Base-by-base conservation (phyloP, 2,329 filamentous ascomycete genomes). In the Curvularia sp. region DNA sequence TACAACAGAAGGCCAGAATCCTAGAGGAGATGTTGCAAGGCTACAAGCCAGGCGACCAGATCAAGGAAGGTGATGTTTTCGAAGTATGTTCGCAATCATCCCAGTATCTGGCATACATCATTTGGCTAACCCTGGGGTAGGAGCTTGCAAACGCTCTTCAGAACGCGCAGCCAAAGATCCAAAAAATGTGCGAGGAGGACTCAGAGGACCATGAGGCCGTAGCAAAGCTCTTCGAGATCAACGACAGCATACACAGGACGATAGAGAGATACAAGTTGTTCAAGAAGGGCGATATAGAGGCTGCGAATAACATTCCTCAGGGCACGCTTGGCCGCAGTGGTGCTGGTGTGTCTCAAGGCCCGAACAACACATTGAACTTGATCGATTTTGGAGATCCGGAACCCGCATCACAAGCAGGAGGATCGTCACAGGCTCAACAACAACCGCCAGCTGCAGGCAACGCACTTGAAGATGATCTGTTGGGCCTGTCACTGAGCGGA, bases 141-240 rank as follows among this genome's bases (percentile, higher is more conserved):
- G 95, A 99, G 81, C 84, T 99, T 53, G 93, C 93, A 5, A 89
- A 90, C 64, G 88, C 95, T 9, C 83, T 99, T 45, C 91, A 92
- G 76, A 97, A 90, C 73, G 95, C 95, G 2, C 95, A 99, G 71
- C 95, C 95, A 8, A 99, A 99, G 81, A 98, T 99, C 65, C 94
- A 98, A 76, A 97, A 92, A 80, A 99, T 99, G 94, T 98, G 94
- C 73, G 94, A 98, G 78, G 95, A 99, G 78, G 95, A 99, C 74
- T 97, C 93, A 10, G 94, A 98, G 61, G 95, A 99, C 73, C 89
- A 93, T 61, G 95, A 97, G 80, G 95, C 95, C 5, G 95, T 99
- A 5, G 91, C 93, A 42, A 97, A 97, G 78, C 83, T 99, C 10
- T 85, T 99, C 55, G 93, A 98, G 75, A 98, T 99, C 73, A 99